These are phyloP conservation scores for Naegleria lovaniensis DNA, from an alignment of 208 protist species.

Conservation along the genomic window DNA sequence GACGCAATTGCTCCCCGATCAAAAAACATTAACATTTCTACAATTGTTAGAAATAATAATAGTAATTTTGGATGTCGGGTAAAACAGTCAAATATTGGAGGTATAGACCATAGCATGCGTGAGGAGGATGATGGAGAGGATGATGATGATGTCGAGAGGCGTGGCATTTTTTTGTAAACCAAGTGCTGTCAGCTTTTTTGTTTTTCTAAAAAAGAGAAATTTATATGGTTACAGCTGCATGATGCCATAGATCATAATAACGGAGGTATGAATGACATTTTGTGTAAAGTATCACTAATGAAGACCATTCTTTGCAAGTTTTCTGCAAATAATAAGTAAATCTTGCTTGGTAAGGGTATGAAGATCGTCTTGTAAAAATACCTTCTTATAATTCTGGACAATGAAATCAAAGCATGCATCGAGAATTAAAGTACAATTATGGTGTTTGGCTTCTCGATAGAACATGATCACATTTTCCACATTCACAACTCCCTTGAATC, in stretches of 20 bases:
- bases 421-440: not conserved
- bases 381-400: not conserved
- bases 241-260: too few species aligned
- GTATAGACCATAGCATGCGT: not conserved
- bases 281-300: too few species aligned
- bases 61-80: not conserved
- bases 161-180: too few species aligned
- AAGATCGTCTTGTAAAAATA: not conserved
- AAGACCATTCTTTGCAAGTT: not conserved
- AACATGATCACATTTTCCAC: not conserved
- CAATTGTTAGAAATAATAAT: slow-evolving; percentile 21
- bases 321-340: not conserved
- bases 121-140: too few species aligned
- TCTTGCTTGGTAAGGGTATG: not conserved
- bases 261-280: too few species aligned
- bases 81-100: not conserved
- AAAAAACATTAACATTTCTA: slow-evolving; percentile 32
- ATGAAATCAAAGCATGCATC: not conserved
- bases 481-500: not conserved
- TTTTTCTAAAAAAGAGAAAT: too few species aligned
- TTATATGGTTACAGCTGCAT: too few species aligned
- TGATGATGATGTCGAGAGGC: too few species aligned
- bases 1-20: slow-evolving; percentile 32
- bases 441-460: not conserved
- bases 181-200: too few species aligned